Percentiles rank a stretch among this genome's conserved stretches.
Evolutionary conservation across 345 rosid genomes (phyloP).

Genomic region (Lumnitzera racemosa): DNA sequence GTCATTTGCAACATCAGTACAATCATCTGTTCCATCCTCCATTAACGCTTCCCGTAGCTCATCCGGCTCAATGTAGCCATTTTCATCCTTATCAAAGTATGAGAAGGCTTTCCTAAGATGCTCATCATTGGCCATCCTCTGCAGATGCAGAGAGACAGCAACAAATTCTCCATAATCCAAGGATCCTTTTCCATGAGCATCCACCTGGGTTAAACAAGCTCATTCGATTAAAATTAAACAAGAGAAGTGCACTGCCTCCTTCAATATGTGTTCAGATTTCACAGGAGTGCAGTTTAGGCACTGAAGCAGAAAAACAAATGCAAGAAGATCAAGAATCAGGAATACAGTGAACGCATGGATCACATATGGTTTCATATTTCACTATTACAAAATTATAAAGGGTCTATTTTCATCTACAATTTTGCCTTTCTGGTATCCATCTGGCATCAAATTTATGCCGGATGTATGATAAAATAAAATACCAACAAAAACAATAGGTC

Average conservation of each 20-base stretch:
- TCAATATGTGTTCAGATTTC: background rate
- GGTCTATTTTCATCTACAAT: too few relatives aligned
- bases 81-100: constrained; percentile 90
- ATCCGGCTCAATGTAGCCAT: constrained; percentile 78
- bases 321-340: too few relatives aligned
- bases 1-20: constrained; percentile 86
- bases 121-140: constrained; percentile 91
- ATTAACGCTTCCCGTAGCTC: constrained; percentile 87
- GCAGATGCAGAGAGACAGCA: constrained; percentile 87
- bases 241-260: background rate
- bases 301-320: too few relatives aligned
- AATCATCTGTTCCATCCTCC: constrained; percentile 96
- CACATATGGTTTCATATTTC: too few relatives aligned
- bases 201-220: constrained; percentile 54
- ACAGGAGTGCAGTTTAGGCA: too few relatives aligned
- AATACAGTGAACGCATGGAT: too few relatives aligned
- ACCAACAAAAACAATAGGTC: too few relatives aligned
- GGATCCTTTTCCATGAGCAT: constrained; percentile 84
- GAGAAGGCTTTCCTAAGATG: constrained; percentile 97
- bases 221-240: constrained; percentile 9
- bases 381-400: too few relatives aligned
- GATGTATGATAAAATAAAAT: too few relatives aligned
- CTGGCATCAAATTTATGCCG: too few relatives aligned
- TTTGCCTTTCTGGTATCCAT: too few relatives aligned
- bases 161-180: constrained; percentile 88